Evolutionary conservation across 2,329 filamentous ascomycete genomes (phyloP), one percentile per base, ranked within the genome.

Genomic region (Nemania diffusa): DNA sequence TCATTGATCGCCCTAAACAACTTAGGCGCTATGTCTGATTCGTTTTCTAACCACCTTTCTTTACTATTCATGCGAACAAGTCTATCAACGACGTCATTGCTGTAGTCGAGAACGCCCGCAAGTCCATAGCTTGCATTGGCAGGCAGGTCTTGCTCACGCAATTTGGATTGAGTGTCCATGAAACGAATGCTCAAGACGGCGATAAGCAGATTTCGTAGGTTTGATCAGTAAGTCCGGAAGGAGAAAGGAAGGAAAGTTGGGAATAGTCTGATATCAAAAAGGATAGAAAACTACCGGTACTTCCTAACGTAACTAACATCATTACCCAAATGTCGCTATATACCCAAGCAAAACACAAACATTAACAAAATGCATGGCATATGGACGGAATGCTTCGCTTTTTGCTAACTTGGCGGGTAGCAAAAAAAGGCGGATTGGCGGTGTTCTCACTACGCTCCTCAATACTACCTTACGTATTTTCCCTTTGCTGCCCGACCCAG

Each of bases 401-500:
- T 27, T 51, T 11, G n/a, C 20, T 26, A 1, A 11, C 24, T 37
- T 34, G 32, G 44, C 61, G 44, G 61, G 42, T 57, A 44, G 5
- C 22, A 7, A 24, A 50, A 63, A 63, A 26, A 8, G 9, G 32
- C 24, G 20, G 60, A 57, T 63, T 63, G 52, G 52, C 17, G 22
- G 32, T 8, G 22, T n/a, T 29, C n/a, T 26, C n/a, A n/a, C 42
- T 17, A 29, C 40, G 17, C 27, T 8, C 13, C 11, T 26, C 24
- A 24, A 52, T 44, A 4, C 40, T 7, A 48, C 20, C 9, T 13
- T 46, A 57, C 51, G 42, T 57, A 32, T 57, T 32, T 9, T 29
- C 27, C 26, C 24, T 24, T 63, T 52, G 53, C 61, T 57, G 53
- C 61, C 61, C 57, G 61, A 57, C 61, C 52, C 61, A 57, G 42